phyloP scores from a whole-genome alignment of 1,139 yeast genomes.

The Candida mesenterica region DNA sequence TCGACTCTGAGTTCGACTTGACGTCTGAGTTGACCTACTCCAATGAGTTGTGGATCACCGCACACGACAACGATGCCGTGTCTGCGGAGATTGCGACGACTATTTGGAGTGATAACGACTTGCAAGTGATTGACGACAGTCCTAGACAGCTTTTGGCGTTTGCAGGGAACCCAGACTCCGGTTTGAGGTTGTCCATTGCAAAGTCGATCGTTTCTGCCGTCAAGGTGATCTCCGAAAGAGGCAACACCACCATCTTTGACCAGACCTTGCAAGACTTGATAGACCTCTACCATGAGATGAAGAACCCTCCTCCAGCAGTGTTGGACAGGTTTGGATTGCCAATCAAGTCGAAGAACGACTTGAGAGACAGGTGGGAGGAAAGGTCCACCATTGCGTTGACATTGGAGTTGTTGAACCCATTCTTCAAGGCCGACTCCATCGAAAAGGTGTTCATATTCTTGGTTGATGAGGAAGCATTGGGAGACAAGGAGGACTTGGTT shows the following conservation, averaged over 20 bases:
- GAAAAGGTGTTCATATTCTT: constrained; percentile 56
- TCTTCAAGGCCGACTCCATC: constrained; percentile 40
- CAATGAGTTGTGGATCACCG: constrained; percentile 74
- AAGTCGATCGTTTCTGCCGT: constrained; percentile 55
- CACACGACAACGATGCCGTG: constrained; percentile 67
- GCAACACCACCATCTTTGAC: constrained; percentile 27
- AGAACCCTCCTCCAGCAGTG: constrained; percentile 75
- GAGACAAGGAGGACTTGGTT: constrained; percentile 71
- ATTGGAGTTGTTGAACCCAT: constrained; percentile 55
- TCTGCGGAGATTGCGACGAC: constrained; percentile 69
- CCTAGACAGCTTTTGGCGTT: constrained; percentile 47
- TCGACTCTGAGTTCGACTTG: constrained; percentile 86
- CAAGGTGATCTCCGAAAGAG: constrained; percentile 22
- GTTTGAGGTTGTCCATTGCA: constrained; percentile 67
- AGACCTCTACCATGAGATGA: constrained; percentile 54
- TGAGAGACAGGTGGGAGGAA: constrained; percentile 77
- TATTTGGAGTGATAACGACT: constrained; percentile 80
- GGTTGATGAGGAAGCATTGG: constrained; percentile 61
- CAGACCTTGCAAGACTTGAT: constrained; percentile 45
- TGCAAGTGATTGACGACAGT: constrained; percentile 44
- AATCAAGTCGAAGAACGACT: constrained; percentile 57
- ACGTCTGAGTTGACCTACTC: constrained; percentile 49
- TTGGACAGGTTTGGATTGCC: constrained; percentile 79
- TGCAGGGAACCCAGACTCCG: constrained; percentile 56
- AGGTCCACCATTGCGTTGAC: constrained; percentile 80